Conservation (phyloP, 257 asterid genomes). For the Salvia rosmarinus region DNA sequence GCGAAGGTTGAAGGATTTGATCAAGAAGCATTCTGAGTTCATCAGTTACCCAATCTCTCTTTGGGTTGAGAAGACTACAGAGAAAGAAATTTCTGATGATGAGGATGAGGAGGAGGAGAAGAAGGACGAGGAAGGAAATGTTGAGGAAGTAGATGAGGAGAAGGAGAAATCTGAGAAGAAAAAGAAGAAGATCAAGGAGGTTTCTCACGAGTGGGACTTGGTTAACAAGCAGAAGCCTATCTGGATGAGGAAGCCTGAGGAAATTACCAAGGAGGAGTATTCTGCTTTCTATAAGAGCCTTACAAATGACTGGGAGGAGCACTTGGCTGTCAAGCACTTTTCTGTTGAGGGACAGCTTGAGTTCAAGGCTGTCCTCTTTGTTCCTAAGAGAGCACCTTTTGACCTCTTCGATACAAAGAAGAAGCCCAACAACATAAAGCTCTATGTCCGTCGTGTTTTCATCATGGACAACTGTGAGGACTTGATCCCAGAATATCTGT, state of each 20-base stretch:
- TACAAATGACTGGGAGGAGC: constrained; percentile 70
- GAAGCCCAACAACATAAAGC: constrained; percentile 69
- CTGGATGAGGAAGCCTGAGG: constrained; percentile 75
- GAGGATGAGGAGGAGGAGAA: constrained; percentile 70
- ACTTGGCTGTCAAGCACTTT: constrained; percentile 65
- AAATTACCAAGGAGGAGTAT: constrained; percentile 62
- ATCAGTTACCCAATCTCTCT: constrained; percentile 66
- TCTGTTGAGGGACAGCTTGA: constrained; percentile 71
- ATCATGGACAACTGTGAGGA: constrained; percentile 74
- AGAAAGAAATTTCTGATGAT: constrained; percentile 68
- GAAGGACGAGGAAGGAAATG: constrained; percentile 63
- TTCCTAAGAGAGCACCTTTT: constrained; percentile 68
- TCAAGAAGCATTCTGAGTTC: constrained; percentile 68
- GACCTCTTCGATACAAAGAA: constrained; percentile 62
- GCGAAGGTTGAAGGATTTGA: constrained; percentile 60
- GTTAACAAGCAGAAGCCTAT: constrained; percentile 71
- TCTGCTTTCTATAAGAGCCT: constrained; percentile 71
- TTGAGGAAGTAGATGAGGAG: constrained; percentile 64
- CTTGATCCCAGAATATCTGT: constrained; percentile 56
- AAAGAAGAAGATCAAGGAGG: constrained; percentile 64
- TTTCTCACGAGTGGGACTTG: constrained; percentile 59
- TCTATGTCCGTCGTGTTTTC: constrained; percentile 62
- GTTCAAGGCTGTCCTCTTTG: constrained; percentile 62
- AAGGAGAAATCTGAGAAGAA: constrained; percentile 63
- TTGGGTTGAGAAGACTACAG: constrained; percentile 64